A percentile compares a stretch with the other conserved stretches of the same genome.
These are phyloP conservation scores for Pneumocystis oryctolagi DNA, from an alignment of 1,139 yeast species.

Conservation along the genomic window DNA sequence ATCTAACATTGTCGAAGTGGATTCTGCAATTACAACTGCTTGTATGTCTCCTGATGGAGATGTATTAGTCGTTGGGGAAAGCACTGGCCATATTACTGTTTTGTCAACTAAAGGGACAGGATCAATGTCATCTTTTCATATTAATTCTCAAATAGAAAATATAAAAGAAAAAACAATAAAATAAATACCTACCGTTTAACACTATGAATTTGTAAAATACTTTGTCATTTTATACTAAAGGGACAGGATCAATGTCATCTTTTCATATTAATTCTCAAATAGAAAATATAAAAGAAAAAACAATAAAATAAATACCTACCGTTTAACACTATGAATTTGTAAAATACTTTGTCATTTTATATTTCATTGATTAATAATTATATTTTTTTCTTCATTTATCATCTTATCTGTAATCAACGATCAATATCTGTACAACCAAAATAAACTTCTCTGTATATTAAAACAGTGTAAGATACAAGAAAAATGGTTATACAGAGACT, in stretches of 20 bases:
- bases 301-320: neutral
- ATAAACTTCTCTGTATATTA: neutral
- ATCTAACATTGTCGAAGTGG: slow-evolving; percentile 1
- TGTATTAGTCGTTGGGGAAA: slow-evolving; percentile 2
- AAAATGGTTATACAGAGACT: neutral
- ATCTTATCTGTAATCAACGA: neutral
- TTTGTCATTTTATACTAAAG: neutral
- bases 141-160: neutral
- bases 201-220: no score
- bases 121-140: neutral
- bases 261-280: neutral
- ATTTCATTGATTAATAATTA: neutral
- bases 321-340: no score
- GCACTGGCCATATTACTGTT: slow-evolving; percentile 4
- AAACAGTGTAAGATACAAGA: neutral
- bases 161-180: neutral
- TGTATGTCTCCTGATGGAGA: slow-evolving; percentile 5
- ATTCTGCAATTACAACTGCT: slow-evolving; percentile 6
- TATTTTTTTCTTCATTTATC: neutral
- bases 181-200: neutral
- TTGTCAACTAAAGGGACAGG: slow-evolving; percentile 1
- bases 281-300: neutral
- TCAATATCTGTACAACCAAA: neutral
- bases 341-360: no score
- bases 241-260: neutral